Conservation (phyloP, 2,329 filamentous ascomycete genomes). For the Aspergillus viridinutans region DNA sequence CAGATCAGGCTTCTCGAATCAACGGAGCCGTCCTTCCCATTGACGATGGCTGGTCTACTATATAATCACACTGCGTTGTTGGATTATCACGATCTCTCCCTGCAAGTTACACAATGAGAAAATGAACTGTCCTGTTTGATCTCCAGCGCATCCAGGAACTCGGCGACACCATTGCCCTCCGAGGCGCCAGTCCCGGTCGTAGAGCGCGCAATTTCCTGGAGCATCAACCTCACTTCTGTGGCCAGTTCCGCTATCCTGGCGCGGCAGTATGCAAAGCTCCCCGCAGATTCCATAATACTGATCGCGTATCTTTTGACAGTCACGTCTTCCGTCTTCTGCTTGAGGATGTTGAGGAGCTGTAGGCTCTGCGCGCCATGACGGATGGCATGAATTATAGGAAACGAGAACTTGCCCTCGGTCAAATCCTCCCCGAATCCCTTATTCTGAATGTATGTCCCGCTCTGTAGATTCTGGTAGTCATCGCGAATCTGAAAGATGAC, state of each 20-base stretch:
- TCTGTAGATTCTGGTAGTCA: conserved; percentile 80
- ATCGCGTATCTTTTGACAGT: conserved; percentile 86
- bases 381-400: conserved; percentile 87
- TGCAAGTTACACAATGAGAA: too few species aligned
- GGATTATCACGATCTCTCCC: too few species aligned
- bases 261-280: conserved; percentile 70
- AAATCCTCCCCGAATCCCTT: conserved; percentile 92
- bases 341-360: conserved; percentile 81
- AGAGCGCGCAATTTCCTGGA: background rate
- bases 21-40: too few species aligned
- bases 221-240: background rate
- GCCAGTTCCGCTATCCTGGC: background rate
- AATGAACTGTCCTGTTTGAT: too few species aligned
- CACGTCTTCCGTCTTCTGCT: conserved; percentile 76
- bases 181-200: background rate
- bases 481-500: conserved; percentile 40
- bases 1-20: too few species aligned
- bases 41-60: too few species aligned
- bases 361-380: conserved; percentile 52
- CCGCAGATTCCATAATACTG: conserved; percentile 76
- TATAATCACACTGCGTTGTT: too few species aligned
- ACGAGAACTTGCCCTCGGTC: conserved; percentile 92
- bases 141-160: too few species aligned
- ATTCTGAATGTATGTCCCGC: conserved; percentile 64
- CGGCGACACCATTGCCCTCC: background rate